Conservation (phyloP, 2,329 filamentous ascomycete genomes). For the Claviceps sp. region DNA sequence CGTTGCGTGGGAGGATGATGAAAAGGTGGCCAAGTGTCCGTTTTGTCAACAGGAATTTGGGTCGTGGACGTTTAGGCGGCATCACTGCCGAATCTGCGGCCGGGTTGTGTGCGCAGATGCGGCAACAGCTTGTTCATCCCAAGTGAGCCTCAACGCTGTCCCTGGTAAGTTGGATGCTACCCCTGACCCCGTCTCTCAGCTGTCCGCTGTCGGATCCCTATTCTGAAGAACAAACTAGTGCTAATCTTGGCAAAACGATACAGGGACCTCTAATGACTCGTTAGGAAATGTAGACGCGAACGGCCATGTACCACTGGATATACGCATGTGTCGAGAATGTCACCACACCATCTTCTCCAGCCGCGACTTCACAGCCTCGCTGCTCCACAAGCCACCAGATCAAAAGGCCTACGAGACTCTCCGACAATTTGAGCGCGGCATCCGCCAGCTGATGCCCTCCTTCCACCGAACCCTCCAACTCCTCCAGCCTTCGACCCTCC, state of each 20-base stretch:
- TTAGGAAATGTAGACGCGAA: conserved; percentile 28
- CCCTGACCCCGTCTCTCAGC: too few relatives aligned
- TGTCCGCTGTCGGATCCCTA: too few relatives aligned
- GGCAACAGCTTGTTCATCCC: conserved; percentile 69
- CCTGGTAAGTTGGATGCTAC: conserved; percentile 22
- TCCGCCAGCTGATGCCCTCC: conserved; percentile 64
- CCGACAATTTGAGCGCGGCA: conserved; percentile 76
- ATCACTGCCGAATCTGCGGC: conserved; percentile 91
- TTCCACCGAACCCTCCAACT: conserved; percentile 67
- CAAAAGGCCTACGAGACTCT: conserved; percentile 74
- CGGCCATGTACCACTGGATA: conserved; percentile 54
- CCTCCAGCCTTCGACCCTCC: conserved; percentile 44
- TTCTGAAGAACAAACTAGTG: background rate
- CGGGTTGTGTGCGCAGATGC: conserved; percentile 85
- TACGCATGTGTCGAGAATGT: conserved; percentile 90
- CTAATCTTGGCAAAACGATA: background rate
- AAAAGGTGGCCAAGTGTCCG: conserved; percentile 65
- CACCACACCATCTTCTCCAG: conserved; percentile 48
- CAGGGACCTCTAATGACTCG: conserved; percentile 14
- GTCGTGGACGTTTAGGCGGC: conserved; percentile 80
- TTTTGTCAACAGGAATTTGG: conserved; percentile 96
- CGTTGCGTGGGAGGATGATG: conserved; percentile 91
- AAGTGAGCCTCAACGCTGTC: conserved; percentile 68
- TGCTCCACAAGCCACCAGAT: conserved; percentile 55
- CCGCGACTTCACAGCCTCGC: conserved; percentile 62